These are phyloP conservation scores for Platismatia glauca DNA, from an alignment of 495 filamentous ascomycete species.

Conservation along the genomic window DNA sequence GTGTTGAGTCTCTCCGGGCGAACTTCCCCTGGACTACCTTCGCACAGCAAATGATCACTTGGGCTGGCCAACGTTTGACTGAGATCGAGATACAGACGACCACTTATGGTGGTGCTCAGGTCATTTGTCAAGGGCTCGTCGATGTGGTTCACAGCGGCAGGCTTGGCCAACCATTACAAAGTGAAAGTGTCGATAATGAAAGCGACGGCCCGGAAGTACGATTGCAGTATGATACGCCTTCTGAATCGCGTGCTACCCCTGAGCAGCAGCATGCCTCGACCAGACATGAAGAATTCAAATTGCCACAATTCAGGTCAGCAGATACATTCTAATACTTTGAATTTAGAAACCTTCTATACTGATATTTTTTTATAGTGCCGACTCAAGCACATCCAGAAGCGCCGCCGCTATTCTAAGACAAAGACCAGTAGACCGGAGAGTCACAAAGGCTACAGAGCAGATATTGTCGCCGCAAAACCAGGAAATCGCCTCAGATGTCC, in stretches of 20 bases:
- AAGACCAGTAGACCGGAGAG: neutral
- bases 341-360: neutral
- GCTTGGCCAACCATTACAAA: neutral
- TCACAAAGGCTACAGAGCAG: constrained; percentile 2
- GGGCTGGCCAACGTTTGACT: constrained; percentile 23
- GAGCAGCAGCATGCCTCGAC: neutral
- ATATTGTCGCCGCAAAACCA: neutral
- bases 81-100: constrained; percentile 23
- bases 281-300: neutral
- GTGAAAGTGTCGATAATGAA: constrained; percentile 4
- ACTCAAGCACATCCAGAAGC: neutral
- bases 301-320: constrained; percentile 8
- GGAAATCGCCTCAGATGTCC: neutral
- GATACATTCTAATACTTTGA: neutral
- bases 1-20: constrained; percentile 28
- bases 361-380: neutral
- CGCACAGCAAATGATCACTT: constrained; percentile 18
- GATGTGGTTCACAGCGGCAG: constrained; percentile 13
- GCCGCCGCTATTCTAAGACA: constrained; percentile 6
- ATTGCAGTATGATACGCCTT: constrained; percentile 5
- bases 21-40: constrained; percentile 30
- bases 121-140: constrained; percentile 20
- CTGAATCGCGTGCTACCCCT: constrained; percentile 8
- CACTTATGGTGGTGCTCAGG: constrained; percentile 24
- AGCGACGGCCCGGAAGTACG: neutral